Evolutionary conservation across 306 rosid species (phyloP), one percentile per base, ranked within the genome.

Genomic region (Rosa rugosa): DNA sequence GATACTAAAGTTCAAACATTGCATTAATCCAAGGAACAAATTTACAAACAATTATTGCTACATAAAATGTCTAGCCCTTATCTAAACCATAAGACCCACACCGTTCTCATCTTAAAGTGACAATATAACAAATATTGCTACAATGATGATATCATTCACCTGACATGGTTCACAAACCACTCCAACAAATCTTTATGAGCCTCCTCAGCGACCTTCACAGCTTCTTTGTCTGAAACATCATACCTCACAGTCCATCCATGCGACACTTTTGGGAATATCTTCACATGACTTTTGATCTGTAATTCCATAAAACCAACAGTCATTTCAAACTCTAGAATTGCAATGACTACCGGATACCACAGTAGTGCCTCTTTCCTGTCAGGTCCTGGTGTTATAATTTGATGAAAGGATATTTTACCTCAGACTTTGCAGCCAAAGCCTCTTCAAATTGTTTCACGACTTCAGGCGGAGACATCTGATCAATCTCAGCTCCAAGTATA

Each of bases 211-310:
- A 72, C 40, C 80, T 88, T 88, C 25, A 80, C 84, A 50, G 86
- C 85, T 11, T 45, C 76, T 77, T 84, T 82, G 60, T 90, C 90
- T 66, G 87, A 88, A 69, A 45, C 84, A 44, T 69, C 79, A 83
- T 87, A 90, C 84, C 85, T 67, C 75, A 85, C 68, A 22, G 90
- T 80, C 91, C 97, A 90, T 60, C 94, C 93, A 80, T 92, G 97
- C 44, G 25, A 40, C 51, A 88, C 88, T 40, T 89, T 87, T 54
- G 88, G 88, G 77, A 81, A 92, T 77, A 87, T 69, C 81, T 90
- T 92, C 80, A 88, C 89, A 70, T 84, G 88, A 83, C 87, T 78
- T 45, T 87, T 87, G 11, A 85, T 46, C 97, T 90, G 69, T 42
- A 25, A 59, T 75, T 57, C 25, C 44, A 75, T 18, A 27, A 57